Base-by-base conservation (phyloP, 148 eudicot species). In the Fallopia convolvulus region DNA sequence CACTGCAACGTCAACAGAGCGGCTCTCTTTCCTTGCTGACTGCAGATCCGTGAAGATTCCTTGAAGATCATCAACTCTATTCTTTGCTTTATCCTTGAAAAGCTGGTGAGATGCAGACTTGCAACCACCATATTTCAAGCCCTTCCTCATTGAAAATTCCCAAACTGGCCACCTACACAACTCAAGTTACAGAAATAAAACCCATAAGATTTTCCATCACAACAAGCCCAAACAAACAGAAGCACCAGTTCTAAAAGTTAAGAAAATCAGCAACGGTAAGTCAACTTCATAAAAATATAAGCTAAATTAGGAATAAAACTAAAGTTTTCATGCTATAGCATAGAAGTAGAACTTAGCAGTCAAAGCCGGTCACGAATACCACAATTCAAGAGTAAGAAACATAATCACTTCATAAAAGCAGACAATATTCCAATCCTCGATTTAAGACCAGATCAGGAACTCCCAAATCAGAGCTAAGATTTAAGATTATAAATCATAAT, bases 1-100 rank as follows among this genome's bases (percentile, higher is more conserved):
- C 75, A 90, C 83, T 9, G 86, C 79, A 72, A 85, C 94, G 78
- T 96, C 98, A 33, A 77, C 85, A 5, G 88, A 76, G 21, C 97
- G 94, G 77, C 94, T 91, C 74, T 96, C 99, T 84, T 90, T 87
- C 83, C 92, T 87, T 3, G 97, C 97, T 0, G 93, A 90, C 75
- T 96, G 98, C 32, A 96, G 87, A 84, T 93, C 91, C n/a, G 84
- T 81, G 75, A 95, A 91, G 78, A 95, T 83, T 68, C 87, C 91
- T 79, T 95, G 97, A 4, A 95, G 97, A 86, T 95, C 99, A 85
- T 95, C 97, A 79, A 96, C 99, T 17, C 98, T 87, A 68, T 89
- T 93, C 86, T 93, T 96, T 61, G 97, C 99, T 80, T 84, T 88
- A 71, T 92, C 99, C 85, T 96, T 96, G 80, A 93, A 91, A 82